Evolutionary conservation across 2,329 filamentous ascomycete genomes (phyloP).

Genomic region (Fusarium sp.): DNA sequence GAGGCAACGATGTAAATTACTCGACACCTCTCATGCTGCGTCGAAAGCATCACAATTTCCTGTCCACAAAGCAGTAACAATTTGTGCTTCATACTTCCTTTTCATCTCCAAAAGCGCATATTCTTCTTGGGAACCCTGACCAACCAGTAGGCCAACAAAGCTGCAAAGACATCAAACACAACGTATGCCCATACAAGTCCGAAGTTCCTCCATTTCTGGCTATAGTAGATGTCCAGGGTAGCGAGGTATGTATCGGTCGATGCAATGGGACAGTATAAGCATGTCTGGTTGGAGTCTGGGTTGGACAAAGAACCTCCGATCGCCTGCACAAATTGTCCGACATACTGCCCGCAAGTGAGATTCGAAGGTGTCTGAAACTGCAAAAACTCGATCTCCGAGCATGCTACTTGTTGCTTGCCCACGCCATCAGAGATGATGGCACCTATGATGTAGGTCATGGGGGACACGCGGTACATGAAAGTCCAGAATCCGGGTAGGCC

Average conservation of each 20-base stretch:
- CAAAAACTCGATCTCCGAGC: slow-evolving; percentile 67
- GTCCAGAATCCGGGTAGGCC: slow-evolving; percentile 76
- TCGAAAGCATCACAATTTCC: no score
- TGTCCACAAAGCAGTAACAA: no score
- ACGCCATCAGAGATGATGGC: slow-evolving; percentile 62
- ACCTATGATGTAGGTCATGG: slow-evolving; percentile 76
- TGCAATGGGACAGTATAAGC: slow-evolving; percentile 59
- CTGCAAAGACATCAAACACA: slow-evolving; percentile 63
- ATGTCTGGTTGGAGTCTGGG: slow-evolving; percentile 47
- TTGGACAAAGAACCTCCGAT: slow-evolving; percentile 64
- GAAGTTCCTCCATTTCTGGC: slow-evolving; percentile 67
- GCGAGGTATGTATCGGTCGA: slow-evolving; percentile 53
- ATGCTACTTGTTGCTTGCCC: slow-evolving; percentile 53
- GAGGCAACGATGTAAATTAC: no score
- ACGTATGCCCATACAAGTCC: slow-evolving; percentile 67
- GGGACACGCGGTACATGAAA: slow-evolving; percentile 76
- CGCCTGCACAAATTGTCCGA: slow-evolving; percentile 57
- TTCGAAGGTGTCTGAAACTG: slow-evolving; percentile 71
- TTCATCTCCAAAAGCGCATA: not conserved
- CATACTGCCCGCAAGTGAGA: slow-evolving; percentile 65
- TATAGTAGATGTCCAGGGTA: slow-evolving; percentile 58
- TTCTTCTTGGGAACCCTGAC: slow-evolving; percentile 21
- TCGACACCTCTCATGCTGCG: no score
- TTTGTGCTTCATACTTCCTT: no score
- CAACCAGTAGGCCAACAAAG: slow-evolving; percentile 41